Base-by-base conservation (phyloP, 805 yeast species). In the Ogataea neopini region DNA sequence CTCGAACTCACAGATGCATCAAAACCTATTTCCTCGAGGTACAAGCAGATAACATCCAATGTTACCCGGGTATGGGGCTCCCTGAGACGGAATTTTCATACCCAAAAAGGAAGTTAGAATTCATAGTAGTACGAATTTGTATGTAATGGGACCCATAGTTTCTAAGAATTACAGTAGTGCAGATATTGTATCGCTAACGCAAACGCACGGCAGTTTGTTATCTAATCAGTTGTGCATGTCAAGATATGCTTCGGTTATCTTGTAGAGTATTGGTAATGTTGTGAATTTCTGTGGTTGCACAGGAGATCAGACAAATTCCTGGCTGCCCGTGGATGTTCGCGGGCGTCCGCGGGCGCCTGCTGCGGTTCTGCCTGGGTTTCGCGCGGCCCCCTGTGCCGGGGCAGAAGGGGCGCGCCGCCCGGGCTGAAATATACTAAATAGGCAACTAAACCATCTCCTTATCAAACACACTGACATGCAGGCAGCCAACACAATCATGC, bases 201-300 rank as follows among this genome's bases (percentile, higher is more conserved):
- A 18, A 2, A 28, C 25, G 42, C 42, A 26, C 22, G 42, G 33
- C 42, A 26, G 13, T 7, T 15, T 10, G 42, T 39, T 39, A 39
- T 39, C 42, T 39, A 10, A 39, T 39, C 42, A 15, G 40, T 15
- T 14, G 17, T 34, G 37, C 33, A 25, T 28, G 42, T 39, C 42
- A 39, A 39, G 26, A 23, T 29, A 37, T 39, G 28, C 23, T 19
- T 28, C 42, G 42, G 42, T 39, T 39, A 39, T 28, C 33, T 25
- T 26, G 33, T n/a, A 36, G 29, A 22, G 42, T 13, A 17, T 17
- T 39, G 42, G 37, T 17, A 34, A 34, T 34, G 9, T 11, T n/a
- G n/a, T n/a, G n/a, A n/a, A n/a, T n/a, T n/a, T n/a, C n/a, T n/a
- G n/a, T n/a, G n/a, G n/a, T n/a, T n/a, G n/a, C n/a, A 6, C n/a